Conservation (phyloP, 1,284 basidiomycete genomes). For the Apiotrichum gracile region DNA sequence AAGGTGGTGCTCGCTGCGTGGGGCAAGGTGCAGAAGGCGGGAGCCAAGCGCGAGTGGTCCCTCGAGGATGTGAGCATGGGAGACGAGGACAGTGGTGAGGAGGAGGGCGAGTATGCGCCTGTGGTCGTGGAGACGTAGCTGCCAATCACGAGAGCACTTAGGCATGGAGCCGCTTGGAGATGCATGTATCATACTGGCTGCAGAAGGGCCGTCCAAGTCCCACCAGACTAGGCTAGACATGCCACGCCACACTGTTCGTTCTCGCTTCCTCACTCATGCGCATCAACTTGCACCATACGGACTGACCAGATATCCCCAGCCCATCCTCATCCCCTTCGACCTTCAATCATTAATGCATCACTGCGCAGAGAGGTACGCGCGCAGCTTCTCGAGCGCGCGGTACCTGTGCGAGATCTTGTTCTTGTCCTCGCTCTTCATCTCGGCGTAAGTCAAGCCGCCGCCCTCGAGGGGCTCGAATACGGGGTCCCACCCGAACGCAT, state of each 20-base stretch:
- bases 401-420: slow-evolving; percentile 86
- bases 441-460: slow-evolving; percentile 63
- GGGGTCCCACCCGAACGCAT: slow-evolving; percentile 85
- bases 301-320: too few species aligned
- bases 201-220: too few species aligned
- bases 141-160: too few species aligned
- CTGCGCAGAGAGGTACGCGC: slow-evolving; percentile 55
- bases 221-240: too few species aligned
- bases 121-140: slow-evolving; percentile 45
- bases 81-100: slow-evolving; percentile 28
- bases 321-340: neutral
- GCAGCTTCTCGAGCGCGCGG: slow-evolving; percentile 76
- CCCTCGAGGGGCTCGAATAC: slow-evolving; percentile 68
- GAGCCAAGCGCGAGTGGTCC: slow-evolving; percentile 27
- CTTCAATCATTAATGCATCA: neutral
- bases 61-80: slow-evolving; percentile 19
- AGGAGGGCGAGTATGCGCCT: slow-evolving; percentile 47
- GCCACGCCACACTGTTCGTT: too few species aligned
- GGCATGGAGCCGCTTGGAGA: too few species aligned
- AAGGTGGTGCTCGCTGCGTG: slow-evolving; percentile 6
- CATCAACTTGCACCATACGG: too few species aligned
- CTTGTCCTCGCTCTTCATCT: slow-evolving; percentile 81
- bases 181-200: too few species aligned
- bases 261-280: too few species aligned
- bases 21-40: slow-evolving; percentile 12